These are phyloP conservation scores for Linnemannia schmuckeri DNA, from an alignment of 192 early-diverging fungal genomes.

Conservation along the genomic window DNA sequence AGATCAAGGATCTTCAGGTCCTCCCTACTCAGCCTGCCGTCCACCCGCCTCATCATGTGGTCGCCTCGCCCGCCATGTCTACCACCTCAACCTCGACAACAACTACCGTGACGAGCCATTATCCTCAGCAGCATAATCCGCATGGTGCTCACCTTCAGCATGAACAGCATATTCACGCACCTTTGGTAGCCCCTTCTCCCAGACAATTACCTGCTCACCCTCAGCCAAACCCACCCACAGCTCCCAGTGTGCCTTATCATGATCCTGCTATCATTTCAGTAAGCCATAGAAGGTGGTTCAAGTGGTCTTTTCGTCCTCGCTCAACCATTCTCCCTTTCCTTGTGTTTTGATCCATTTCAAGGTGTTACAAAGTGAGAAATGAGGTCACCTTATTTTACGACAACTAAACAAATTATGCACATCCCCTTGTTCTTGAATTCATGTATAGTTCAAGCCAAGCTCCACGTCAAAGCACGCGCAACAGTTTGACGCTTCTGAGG, in stretches of 20 bases:
- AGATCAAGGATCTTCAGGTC: conserved; percentile 77
- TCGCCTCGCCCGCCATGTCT: conserved; percentile 17
- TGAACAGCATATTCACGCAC: conserved; percentile 23
- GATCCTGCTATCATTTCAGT: conserved; percentile 77
- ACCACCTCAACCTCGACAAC: conserved; percentile 36
- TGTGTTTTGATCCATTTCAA: conserved; percentile 2
- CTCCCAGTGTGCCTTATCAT: conserved; percentile 39
- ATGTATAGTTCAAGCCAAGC: conserved; percentile 38
- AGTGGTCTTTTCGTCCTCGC: not conserved
- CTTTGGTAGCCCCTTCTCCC: conserved; percentile 26
- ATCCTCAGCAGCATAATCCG: not conserved
- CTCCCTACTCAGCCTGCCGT: conserved; percentile 47
- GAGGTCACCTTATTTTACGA: not conserved
- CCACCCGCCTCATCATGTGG: conserved; percentile 13
- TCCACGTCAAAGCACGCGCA: conserved; percentile 1
- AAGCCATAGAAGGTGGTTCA: conserved; percentile 10
- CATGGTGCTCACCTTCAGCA: conserved; percentile 14
- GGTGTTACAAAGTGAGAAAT: not conserved
- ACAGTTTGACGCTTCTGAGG: conserved; percentile 16
- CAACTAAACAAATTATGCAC: not conserved
- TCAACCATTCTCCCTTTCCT: not conserved
- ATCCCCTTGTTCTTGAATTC: not conserved
- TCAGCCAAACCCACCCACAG: conserved; percentile 59
- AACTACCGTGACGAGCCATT: not conserved
- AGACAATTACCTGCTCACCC: conserved; percentile 42